Conservation (phyloP, 306 rosid genomes). For the Quercus parvula region DNA sequence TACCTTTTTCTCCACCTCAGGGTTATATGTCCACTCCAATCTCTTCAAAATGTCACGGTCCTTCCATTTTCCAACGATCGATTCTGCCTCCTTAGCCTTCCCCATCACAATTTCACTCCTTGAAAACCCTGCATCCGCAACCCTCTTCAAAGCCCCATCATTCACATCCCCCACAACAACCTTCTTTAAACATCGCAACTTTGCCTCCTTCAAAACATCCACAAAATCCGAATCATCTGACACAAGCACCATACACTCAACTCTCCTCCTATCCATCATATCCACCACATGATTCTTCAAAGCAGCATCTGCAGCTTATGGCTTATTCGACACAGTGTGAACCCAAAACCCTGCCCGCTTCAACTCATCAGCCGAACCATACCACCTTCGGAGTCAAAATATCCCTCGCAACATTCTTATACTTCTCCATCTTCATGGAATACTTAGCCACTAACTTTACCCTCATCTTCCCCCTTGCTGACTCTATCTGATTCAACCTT, state of each 20-base stretch:
- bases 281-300: slow-evolving; percentile 56
- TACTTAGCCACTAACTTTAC: slow-evolving; percentile 76
- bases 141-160: slow-evolving; percentile 74
- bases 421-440: slow-evolving; percentile 87
- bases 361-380: slow-evolving; percentile 62
- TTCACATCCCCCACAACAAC: slow-evolving; percentile 72
- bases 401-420: slow-evolving; percentile 57
- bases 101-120: slow-evolving; percentile 84
- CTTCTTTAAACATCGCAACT: slow-evolving; percentile 59
- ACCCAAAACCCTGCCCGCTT: slow-evolving; percentile 78
- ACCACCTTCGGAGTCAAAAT: slow-evolving; percentile 51
- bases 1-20: slow-evolving; percentile 37
- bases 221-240: slow-evolving; percentile 75
- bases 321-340: slow-evolving; percentile 40
- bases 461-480: slow-evolving; percentile 64
- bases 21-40: slow-evolving; percentile 78
- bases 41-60: slow-evolving; percentile 68
- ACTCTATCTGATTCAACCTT: slow-evolving; percentile 71
- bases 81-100: slow-evolving; percentile 68
- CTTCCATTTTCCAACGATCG: slow-evolving; percentile 73
- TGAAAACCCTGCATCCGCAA: slow-evolving; percentile 61
- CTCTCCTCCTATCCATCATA: slow-evolving; percentile 58
- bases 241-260: slow-evolving; percentile 78
- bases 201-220: slow-evolving; percentile 71
- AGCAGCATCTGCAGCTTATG: slow-evolving; percentile 50